phyloP scores from a whole-genome alignment of 257 asterid genomes.

The Apocynum venetum region DNA sequence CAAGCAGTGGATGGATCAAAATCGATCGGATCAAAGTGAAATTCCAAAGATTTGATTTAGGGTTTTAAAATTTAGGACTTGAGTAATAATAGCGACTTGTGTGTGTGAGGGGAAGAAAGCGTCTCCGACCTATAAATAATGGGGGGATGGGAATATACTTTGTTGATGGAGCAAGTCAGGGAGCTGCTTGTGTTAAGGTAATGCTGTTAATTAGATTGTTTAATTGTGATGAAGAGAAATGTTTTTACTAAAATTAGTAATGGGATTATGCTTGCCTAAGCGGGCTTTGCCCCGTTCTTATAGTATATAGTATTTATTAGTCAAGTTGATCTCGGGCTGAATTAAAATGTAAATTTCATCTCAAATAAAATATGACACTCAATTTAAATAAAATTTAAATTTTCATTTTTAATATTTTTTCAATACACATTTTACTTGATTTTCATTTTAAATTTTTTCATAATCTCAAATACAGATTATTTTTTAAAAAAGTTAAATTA shows the following conservation, averaged over 20 bases:
- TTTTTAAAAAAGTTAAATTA: no score
- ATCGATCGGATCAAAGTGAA: slow-evolving; percentile 19
- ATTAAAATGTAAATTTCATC: no score
- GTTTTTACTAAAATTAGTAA: background rate
- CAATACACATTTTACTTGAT: no score
- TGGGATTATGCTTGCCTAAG: background rate
- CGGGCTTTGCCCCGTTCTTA: no score
- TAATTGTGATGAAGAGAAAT: background rate
- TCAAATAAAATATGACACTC: no score
- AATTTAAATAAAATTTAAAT: no score
- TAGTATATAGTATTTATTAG: no score
- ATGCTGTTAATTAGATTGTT: background rate
- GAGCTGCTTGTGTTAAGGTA: background rate
- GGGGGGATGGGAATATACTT: slow-evolving; percentile 2
- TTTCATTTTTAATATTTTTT: no score
- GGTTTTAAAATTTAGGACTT: slow-evolving; percentile 16
- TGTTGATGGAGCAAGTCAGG: background rate
- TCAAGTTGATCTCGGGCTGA: no score
- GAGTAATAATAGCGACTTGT: background rate
- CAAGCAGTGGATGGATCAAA: background rate
- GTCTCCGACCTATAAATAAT: slow-evolving; percentile 2
- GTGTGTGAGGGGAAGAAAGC: background rate
- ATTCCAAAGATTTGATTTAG: slow-evolving; percentile 9
- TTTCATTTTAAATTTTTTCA: no score
- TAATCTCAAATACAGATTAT: no score